A percentile compares a stretch with the other conserved stretches of the same genome.
phyloP scores from a whole-genome alignment of 169 alveolate species.

The Eimeria brunetti region DNA sequence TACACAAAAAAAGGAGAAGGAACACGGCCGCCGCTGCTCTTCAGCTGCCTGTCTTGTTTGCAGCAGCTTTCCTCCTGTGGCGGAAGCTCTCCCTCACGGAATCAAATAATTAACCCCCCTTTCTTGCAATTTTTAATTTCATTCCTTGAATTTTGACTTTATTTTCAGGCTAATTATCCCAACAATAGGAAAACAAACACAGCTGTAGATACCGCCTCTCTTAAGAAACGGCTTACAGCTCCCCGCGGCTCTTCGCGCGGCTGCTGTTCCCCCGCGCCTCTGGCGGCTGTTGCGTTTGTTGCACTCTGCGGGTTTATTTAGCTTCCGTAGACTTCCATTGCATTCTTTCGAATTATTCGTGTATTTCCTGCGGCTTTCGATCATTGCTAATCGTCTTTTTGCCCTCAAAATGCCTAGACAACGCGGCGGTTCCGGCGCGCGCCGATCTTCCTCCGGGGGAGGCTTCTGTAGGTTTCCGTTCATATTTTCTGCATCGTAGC shows the following conservation, averaged over 20 bases:
- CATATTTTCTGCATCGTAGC: background rate
- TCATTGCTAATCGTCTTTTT: background rate
- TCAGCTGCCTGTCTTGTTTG: constrained; percentile 43
- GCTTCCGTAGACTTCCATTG: background rate
- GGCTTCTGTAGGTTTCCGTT: constrained; percentile 55
- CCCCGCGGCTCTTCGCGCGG: constrained; percentile 70
- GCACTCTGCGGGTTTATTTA: constrained; percentile 15
- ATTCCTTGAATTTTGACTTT: background rate
- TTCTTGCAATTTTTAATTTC: background rate
- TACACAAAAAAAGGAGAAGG: background rate
- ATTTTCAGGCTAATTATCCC: background rate
- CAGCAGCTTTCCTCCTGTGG: background rate
- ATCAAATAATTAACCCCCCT: background rate
- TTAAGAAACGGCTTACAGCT: background rate
- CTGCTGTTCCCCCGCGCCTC: constrained; percentile 70
- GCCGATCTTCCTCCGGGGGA: constrained; percentile 73
- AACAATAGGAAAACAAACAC: background rate
- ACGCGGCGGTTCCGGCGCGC: constrained; percentile 67
- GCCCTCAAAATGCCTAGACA: constrained; percentile 61
- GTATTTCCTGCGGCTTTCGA: background rate
- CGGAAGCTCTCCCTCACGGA: background rate
- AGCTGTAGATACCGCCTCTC: background rate
- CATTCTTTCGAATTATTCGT: background rate
- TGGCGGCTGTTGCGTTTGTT: constrained; percentile 16
- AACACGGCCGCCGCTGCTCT: background rate